A percentile compares a stretch with the other conserved stretches of the same genome.
Conservation (phyloP, 441 rosid species). For the Corymbia calophylla region DNA sequence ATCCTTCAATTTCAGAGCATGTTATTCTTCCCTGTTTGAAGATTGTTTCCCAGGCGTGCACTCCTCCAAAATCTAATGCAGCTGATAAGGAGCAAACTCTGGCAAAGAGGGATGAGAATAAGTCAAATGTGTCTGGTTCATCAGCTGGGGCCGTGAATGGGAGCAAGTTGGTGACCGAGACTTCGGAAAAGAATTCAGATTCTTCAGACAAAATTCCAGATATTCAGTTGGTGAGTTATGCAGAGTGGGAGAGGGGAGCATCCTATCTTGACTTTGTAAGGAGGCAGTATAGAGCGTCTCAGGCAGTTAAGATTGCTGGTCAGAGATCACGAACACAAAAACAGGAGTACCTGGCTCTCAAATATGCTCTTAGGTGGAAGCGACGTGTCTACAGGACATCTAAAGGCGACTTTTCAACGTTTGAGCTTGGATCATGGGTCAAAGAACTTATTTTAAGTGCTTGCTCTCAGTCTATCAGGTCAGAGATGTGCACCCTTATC, state of each 20-base stretch:
- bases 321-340: constrained; percentile 82
- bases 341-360: constrained; percentile 84
- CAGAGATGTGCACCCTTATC: constrained; percentile 99
- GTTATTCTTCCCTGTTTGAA: constrained; percentile 99
- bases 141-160: constrained; percentile 26
- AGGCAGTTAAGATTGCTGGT: constrained; percentile 58
- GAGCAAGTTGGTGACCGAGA: constrained; percentile 43
- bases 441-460: constrained; percentile 98
- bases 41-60: constrained; percentile 96
- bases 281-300: constrained; percentile 96
- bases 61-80: constrained; percentile 99
- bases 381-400: constrained; percentile 53
- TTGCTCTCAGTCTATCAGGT: constrained; percentile 98
- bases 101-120: constrained; percentile 78
- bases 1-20: constrained; percentile 99
- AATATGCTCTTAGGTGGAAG: constrained; percentile 97
- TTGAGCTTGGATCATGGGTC: constrained; percentile 99
- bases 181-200: constrained; percentile 63
- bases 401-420: constrained; percentile 70
- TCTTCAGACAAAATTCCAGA: constrained; percentile 70
- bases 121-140: constrained; percentile 31
- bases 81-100: constrained; percentile 67
- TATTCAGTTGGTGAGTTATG: constrained; percentile 87
- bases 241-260: constrained; percentile 99
- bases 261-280: constrained; percentile 99